Base-by-base conservation (phyloP, 2,329 filamentous ascomycete species). In the Colletotrichum viniferum region DNA sequence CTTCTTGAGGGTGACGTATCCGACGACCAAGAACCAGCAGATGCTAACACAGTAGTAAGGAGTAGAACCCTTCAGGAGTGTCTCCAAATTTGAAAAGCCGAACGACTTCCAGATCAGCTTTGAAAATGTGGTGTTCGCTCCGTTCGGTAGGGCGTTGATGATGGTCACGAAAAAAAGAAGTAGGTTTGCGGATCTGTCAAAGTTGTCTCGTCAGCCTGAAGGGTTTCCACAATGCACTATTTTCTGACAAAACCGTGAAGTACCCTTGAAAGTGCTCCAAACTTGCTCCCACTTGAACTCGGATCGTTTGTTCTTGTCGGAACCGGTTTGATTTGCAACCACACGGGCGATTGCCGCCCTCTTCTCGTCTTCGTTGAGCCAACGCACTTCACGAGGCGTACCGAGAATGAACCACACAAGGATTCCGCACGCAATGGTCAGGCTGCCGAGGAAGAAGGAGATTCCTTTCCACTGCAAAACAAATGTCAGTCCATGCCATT, bases 121-220 rank as follows among this genome's bases (percentile, higher is more conserved):
- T 0, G 78, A 78, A 65, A 83, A 83, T 4, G 81, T 80, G 7
- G 82, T 82, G 60, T 78, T 82, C n/a, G 79, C 82, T 16, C 82
- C 81, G 43, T 83, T 82, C 3, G 82, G 83, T 4, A 84, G 69
- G 1, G 81, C 78, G 69, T 82, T 83, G 28, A 84, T 76, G 61
- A 83, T 81, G 7, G 81, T 81, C 7, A 82, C 78, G 71, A 83
- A 81, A 77, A 84, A 84, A 83, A 82, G 75, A 84, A 83, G 62
- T 83, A 82, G 0, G 79, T 82, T 66, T 83, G 82, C 3, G 81
- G 81, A 36, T 83, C 80, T 77, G 32, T 68, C 14, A 24, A 58
- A 2, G 55, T 28, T 14, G 21, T 18, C 26, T 58, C 4, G 55
- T 58, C 9, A 58, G n/a, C 58, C 10, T 30, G 58, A n/a, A 32